phyloP scores from a whole-genome alignment of 2,329 filamentous ascomycete species.

The Sphaerulina populicola region DNA sequence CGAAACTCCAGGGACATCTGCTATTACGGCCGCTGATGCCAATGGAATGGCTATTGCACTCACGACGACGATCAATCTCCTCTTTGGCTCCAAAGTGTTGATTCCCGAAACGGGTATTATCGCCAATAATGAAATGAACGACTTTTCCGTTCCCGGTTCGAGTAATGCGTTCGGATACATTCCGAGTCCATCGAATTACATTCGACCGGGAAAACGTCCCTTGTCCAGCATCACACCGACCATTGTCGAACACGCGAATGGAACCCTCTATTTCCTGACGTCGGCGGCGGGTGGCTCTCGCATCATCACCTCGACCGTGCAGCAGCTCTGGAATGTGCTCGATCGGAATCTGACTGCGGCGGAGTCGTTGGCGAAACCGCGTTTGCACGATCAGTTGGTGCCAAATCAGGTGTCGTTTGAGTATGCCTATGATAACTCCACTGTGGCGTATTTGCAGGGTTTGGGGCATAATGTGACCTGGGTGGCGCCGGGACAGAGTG shows the following conservation, averaged over 20 bases:
- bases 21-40: slow-evolving; percentile 62
- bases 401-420: slow-evolving; percentile 64
- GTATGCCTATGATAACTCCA: slow-evolving; percentile 56
- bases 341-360: slow-evolving; percentile 54
- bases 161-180: slow-evolving; percentile 79
- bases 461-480: slow-evolving; percentile 65
- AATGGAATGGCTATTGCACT: slow-evolving; percentile 68
- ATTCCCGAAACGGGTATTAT: slow-evolving; percentile 77
- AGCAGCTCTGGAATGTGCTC: slow-evolving; percentile 64
- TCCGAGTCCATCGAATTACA: slow-evolving; percentile 71
- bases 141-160: slow-evolving; percentile 75
- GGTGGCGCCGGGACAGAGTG: slow-evolving; percentile 55
- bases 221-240: slow-evolving; percentile 74
- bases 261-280: slow-evolving; percentile 58
- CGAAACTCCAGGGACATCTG: slow-evolving; percentile 65
- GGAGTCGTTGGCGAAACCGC: slow-evolving; percentile 56
- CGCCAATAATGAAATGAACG: slow-evolving; percentile 53
- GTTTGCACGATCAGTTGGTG: slow-evolving; percentile 74
- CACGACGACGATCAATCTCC: slow-evolving; percentile 79
- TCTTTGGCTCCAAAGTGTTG: slow-evolving; percentile 73
- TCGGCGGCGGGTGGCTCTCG: slow-evolving; percentile 72
- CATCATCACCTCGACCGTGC: slow-evolving; percentile 73
- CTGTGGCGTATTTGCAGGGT: slow-evolving; percentile 53
- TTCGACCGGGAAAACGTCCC: slow-evolving; percentile 71
- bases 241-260: slow-evolving; percentile 61